Evolutionary conservation across 192 early-diverging fungal genomes (phyloP), one percentile per base, ranked within the genome.

Genomic region (Rhizoclosmatium sp.): DNA sequence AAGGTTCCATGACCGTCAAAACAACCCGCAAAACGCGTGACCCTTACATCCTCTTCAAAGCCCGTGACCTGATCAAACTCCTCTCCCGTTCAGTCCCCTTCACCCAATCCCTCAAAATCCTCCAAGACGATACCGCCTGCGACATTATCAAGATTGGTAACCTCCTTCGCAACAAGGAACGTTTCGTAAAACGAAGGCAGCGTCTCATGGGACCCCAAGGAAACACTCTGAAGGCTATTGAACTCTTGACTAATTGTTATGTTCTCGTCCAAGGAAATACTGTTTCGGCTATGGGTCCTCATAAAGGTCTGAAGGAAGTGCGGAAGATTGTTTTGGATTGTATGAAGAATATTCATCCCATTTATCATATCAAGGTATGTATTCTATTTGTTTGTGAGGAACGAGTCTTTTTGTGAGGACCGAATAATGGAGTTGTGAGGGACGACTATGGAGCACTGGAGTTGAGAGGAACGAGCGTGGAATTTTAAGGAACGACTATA

Each of bases 191-290:
- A 82, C 91, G 98, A 47, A 88, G 98, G 69, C 96, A 99, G 82
- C 87, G 98, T 56, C 83, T 99, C 21, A 86, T 99, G 79, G 98
- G 98, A 12, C 98, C 97, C 14, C 42, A 83, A 7, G 65, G 49
- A 59, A 59, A 66, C 56, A 65, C 72, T 4, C 59, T 78, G 9
- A 73, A 92, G 88, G 98, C 98, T 9, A 93, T 99, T 64, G 97
- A 99, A 86, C 85, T 99, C 49, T 83, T 99, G 81, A 99, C 98
- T 19, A 88, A 91, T 41, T 97, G 96, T 80, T 98, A 99, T 75
- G 90, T 98, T 41, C 91, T 99, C 91, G 96, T 99, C n/a, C 97
- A 98, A 81, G 98, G 98, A 61, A 96, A 97, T 78, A 99, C 98
- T 1, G 98, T 99, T 0, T 92, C 95, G 3, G 89, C 84, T 21